Evolutionary conservation across 2,329 filamentous ascomycete species (phyloP).

Genomic region (Mollisiaceae sp.): DNA sequence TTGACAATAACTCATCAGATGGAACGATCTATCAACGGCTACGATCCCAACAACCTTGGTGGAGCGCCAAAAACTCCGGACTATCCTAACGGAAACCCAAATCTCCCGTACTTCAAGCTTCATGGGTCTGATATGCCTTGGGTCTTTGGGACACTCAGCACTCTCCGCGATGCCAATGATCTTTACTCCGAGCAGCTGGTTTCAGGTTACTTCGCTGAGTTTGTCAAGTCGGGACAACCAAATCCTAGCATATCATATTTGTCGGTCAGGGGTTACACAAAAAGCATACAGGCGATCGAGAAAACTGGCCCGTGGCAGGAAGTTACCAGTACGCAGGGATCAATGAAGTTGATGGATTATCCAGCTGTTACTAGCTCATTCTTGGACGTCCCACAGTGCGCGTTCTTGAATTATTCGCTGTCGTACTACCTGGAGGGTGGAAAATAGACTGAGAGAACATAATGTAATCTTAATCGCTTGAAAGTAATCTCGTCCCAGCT

Average conservation of each 20-base stretch:
- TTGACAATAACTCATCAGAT: slow-evolving; percentile 39
- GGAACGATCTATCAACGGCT: slow-evolving; percentile 53
- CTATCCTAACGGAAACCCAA: slow-evolving; percentile 53
- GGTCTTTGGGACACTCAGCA: slow-evolving; percentile 51
- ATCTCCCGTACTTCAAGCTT: slow-evolving; percentile 57
- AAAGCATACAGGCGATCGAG: slow-evolving; percentile 47
- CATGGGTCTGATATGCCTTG: slow-evolving; percentile 55
- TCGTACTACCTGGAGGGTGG: slow-evolving; percentile 46
- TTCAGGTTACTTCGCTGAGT: slow-evolving; percentile 53
- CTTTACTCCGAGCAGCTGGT: slow-evolving; percentile 52
- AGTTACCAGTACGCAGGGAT: slow-evolving; percentile 46
- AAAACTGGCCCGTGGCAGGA: slow-evolving; percentile 48
- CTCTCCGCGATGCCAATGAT: slow-evolving; percentile 51
- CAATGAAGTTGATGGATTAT: slow-evolving; percentile 52
- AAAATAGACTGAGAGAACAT: slow-evolving; percentile 10
- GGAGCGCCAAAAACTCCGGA: slow-evolving; percentile 48
- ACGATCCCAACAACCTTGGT: slow-evolving; percentile 57
- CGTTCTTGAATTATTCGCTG: slow-evolving; percentile 50
- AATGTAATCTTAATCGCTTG: background rate
- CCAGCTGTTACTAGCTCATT: slow-evolving; percentile 48
- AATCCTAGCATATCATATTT: slow-evolving; percentile 52
- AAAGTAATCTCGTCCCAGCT: too few species aligned
- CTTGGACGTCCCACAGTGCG: slow-evolving; percentile 54
- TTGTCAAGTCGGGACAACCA: slow-evolving; percentile 52
- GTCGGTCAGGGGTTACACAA: slow-evolving; percentile 50